Evolutionary conservation across 2,329 filamentous ascomycete genomes (phyloP), one percentile per base, ranked within the genome.

Genomic region (Botrytis pseudocinerea): DNA sequence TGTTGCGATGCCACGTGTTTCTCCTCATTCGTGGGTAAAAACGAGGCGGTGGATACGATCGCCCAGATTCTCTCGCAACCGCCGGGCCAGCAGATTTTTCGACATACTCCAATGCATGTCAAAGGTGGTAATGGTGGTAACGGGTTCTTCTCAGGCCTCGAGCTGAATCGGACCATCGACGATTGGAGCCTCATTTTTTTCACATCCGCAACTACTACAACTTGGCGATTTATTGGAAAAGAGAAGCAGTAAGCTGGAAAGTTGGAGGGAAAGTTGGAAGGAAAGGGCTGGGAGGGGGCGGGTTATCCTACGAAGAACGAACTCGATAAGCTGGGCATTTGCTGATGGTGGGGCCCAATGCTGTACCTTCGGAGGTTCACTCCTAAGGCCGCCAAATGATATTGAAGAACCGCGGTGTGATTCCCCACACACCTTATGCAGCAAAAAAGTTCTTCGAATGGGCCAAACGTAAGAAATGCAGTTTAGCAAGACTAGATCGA

Each of bases 1-100:
- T 72, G 12, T 68, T 28, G 22, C 57, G 62, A 66, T 72, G 70
- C 70, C 70, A 72, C 70, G 70, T 72, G 70, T n/a, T 72, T 66
- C n/a, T 48, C 28, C 70, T 46, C 46, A 68, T 72, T 72, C 70
- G 61, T 72, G 42, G 61, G 40, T 68, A 32, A 72, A 68, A 72
- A 59, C 66, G 48, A 72, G 70, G 70, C 70, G 70, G 70, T 72
- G 62, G 62, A 59, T 61, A 68, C 25, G 70, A 72, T 72, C 61
- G 62, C 20, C 70, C 16, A 44, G 51, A 68, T 68, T 68, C 51
- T 46, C 68, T 72, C 62, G 70, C 70, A 72, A 72, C 61, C 70
- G 51, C 38, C 6, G 62, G 48, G 48, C 70, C 61, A 71, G 25
- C 69, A 61, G 57, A 70, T 46, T 25, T 48, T 54, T 48, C 22